Conservation (phyloP, 306 rosid species). For the Cicer cuneatum region DNA sequence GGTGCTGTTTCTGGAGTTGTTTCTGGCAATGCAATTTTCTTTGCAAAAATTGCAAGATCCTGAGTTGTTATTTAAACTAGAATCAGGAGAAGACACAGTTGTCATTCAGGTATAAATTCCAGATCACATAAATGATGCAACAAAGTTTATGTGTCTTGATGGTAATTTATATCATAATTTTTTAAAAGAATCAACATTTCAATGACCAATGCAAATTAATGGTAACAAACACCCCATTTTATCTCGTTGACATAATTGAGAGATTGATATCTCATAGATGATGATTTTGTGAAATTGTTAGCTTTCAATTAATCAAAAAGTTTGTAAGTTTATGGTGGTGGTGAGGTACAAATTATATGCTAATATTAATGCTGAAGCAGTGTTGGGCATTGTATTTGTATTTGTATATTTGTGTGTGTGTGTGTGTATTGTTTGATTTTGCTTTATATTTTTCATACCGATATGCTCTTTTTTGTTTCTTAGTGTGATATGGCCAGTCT, state of each 20-base stretch:
- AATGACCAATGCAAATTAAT: slow-evolving; percentile 12
- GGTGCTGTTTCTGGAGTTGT: slow-evolving; percentile 56
- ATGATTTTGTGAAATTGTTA: slow-evolving; percentile 21
- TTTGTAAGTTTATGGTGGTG: slow-evolving; percentile 4
- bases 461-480: slow-evolving; percentile 11
- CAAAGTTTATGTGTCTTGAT: slow-evolving; percentile 15
- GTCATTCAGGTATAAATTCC: slow-evolving; percentile 74
- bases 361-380: slow-evolving; percentile 1
- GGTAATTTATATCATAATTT: slow-evolving; percentile 12
- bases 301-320: neutral
- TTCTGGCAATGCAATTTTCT: slow-evolving; percentile 69
- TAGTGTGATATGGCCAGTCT: neutral
- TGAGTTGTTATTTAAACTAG: slow-evolving; percentile 65
- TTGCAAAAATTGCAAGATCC: slow-evolving; percentile 85
- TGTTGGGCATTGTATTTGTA: neutral
- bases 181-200: slow-evolving; percentile 14
- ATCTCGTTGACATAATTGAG: slow-evolving; percentile 9
- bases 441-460: slow-evolving; percentile 19
- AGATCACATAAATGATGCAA: slow-evolving; percentile 22
- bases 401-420: neutral
- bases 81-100: slow-evolving; percentile 62
- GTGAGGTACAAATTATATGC: neutral
- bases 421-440: neutral
- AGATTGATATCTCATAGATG: slow-evolving; percentile 1
- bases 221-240: neutral